Evolutionary conservation across 352 stramenopile genomes (phyloP), one percentile per base, ranked within the genome.

Genomic region (Phytophthora pseudosyringae): DNA sequence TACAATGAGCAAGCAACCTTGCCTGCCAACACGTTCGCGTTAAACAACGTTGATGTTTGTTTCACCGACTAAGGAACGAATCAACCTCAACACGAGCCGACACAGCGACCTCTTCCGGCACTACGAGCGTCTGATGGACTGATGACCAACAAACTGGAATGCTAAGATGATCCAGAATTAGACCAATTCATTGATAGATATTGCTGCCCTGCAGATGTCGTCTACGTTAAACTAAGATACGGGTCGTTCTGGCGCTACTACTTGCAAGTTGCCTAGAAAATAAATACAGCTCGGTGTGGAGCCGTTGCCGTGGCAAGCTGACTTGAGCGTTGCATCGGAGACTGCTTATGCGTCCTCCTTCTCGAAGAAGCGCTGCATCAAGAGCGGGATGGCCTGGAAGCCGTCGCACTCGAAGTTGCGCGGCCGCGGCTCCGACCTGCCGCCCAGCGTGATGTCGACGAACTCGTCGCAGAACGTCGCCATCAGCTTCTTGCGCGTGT

Each of bases 381-480:
- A 57, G 62, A 78, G 72, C 36, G 76, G 76, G 44, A 82, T 79
- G 21, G 67, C 71, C 36, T 82, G 71, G 21, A 67, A 76, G 21
- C 71, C 71, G 46, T 71, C 73, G 25, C 75, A 84, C 21, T 59
- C 59, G 36, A 71, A 50, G 31, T 73, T 68, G 3, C 73, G 70
- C 38, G 48, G 58, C 5, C 66, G 73, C 3, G 56, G 48, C 18
- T 68, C 76, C 13, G 44, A 54, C 47, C 77, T 80, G 36, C 53
- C 60, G 26, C 71, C 75, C 13, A 76, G n/a, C 13, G 78, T 68
- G 63, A 86, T 77, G 35, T 44, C 33, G 36, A 86, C 29, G 56
- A 86, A 83, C 46, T 80, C 69, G 40, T 86, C 83, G 58, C 63
- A 76, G 64, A 86, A 86, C 18, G 59, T 83, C 28, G 59, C 18